These are phyloP conservation scores for Naganishia albida DNA, from an alignment of 1,284 basidiomycete species.

Conservation along the genomic window DNA sequence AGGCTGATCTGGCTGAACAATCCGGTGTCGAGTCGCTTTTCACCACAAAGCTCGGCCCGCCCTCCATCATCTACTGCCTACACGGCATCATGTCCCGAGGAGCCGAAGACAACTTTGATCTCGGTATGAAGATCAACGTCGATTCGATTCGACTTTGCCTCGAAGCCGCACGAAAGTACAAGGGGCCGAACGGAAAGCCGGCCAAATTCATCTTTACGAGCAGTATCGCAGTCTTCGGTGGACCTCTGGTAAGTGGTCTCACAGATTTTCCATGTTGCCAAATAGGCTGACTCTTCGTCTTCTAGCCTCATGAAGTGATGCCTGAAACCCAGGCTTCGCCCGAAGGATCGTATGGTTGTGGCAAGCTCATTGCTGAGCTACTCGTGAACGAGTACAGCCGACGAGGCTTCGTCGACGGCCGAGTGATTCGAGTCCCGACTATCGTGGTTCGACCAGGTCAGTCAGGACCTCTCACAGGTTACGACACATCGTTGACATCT, in stretches of 20 bases:
- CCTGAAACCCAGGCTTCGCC: slow-evolving; percentile 62
- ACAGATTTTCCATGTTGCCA: neutral
- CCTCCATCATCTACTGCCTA: slow-evolving; percentile 59
- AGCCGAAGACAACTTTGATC: slow-evolving; percentile 65
- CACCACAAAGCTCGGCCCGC: slow-evolving; percentile 46
- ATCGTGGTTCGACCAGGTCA: slow-evolving; percentile 61
- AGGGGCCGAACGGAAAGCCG: slow-evolving; percentile 37
- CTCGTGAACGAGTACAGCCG: slow-evolving; percentile 65
- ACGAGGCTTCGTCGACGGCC: slow-evolving; percentile 63
- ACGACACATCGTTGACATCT: neutral
- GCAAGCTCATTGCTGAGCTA: slow-evolving; percentile 63
- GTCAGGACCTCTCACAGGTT: neutral
- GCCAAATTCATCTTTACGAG: slow-evolving; percentile 66
- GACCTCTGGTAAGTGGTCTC: slow-evolving; percentile 56
- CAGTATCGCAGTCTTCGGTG: slow-evolving; percentile 66
- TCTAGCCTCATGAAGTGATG: slow-evolving; percentile 58
- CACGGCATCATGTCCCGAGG: slow-evolving; percentile 68
- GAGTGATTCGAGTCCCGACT: slow-evolving; percentile 65
- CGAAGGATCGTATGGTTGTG: slow-evolving; percentile 64
- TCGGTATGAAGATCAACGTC: slow-evolving; percentile 65
- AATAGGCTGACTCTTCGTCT: neutral
- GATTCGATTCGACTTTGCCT: slow-evolving; percentile 63
- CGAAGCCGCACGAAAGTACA: slow-evolving; percentile 56
- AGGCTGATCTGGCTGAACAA: slow-evolving; percentile 59
- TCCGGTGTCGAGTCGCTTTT: slow-evolving; percentile 56